phyloP scores from a whole-genome alignment of 345 rosid genomes.

The Eucalyptus polyanthemos region DNA sequence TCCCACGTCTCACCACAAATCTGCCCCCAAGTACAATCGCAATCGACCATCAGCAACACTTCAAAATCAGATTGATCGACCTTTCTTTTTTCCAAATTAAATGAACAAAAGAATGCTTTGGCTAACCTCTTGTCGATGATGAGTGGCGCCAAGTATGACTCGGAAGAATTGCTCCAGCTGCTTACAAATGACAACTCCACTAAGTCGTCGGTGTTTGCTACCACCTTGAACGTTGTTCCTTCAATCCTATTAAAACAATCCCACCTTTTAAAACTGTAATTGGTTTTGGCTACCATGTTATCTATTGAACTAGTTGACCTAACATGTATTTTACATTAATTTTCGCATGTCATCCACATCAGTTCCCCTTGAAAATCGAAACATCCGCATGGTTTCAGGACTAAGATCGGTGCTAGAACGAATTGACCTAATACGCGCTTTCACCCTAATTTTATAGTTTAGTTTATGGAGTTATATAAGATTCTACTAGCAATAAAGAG shows the following conservation, averaged over 20 bases:
- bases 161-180: not conserved
- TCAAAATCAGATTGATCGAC: not conserved
- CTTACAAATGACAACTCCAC: conserved; percentile 1
- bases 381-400: not conserved
- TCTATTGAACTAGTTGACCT: not conserved
- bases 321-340: not conserved
- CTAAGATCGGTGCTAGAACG: not conserved
- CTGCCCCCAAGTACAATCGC: not conserved
- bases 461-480: not conserved
- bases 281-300: not conserved
- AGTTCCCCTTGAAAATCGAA: not conserved
- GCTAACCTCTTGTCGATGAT: conserved; percentile 1
- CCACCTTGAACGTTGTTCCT: not conserved
- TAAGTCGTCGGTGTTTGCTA: not conserved
- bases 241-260: not conserved
- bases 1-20: not conserved
- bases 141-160: not conserved
- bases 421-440: not conserved
- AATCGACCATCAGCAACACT: not conserved
- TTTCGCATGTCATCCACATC: not conserved
- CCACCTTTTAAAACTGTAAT: not conserved
- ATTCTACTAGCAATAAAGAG: not conserved
- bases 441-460: not conserved
- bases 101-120: too few relatives aligned
- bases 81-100: not conserved